Evolutionary conservation across 306 rosid genomes (phyloP).

Genomic region (Fragaria nilgerrensis): DNA sequence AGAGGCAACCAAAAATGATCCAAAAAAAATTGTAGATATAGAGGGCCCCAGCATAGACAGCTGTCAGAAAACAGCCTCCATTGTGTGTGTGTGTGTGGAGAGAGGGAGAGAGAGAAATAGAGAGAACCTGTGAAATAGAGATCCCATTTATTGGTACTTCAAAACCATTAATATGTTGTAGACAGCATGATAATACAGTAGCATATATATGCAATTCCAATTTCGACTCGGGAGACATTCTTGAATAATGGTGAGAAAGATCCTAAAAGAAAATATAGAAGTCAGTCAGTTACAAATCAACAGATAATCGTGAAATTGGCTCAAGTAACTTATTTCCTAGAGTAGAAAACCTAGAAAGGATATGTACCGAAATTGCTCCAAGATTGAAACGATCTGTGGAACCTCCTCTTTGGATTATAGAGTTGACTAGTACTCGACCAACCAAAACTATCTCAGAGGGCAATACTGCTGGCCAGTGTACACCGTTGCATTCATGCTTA

Average conservation of each 20-base stretch:
- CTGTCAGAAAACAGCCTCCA: background rate
- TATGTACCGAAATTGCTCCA: slow-evolving; percentile 53
- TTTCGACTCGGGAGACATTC: slow-evolving; percentile 58
- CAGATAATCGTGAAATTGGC: slow-evolving; percentile 18
- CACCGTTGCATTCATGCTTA: slow-evolving; percentile 76
- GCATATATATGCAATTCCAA: slow-evolving; percentile 78
- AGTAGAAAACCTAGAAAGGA: slow-evolving; percentile 22
- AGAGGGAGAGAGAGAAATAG: background rate
- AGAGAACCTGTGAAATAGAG: slow-evolving; percentile 63
- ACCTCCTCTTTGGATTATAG: slow-evolving; percentile 33
- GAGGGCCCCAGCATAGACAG: background rate
- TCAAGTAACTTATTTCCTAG: slow-evolving; percentile 23
- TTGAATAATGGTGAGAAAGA: slow-evolving; percentile 64
- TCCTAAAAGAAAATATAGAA: slow-evolving; percentile 51
- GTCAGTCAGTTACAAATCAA: slow-evolving; percentile 28
- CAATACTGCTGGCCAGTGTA: slow-evolving; percentile 68
- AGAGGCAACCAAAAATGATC: slow-evolving; percentile 1
- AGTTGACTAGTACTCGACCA: slow-evolving; percentile 61
- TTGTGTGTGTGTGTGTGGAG: no score
- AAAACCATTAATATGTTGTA: slow-evolving; percentile 39
- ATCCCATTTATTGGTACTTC: slow-evolving; percentile 47
- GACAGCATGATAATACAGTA: slow-evolving; percentile 54
- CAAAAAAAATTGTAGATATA: background rate
- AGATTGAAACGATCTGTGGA: slow-evolving; percentile 33
- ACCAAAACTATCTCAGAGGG: slow-evolving; percentile 89